phyloP scores from a whole-genome alignment of 305 asterid genomes.

The Withania somnifera region DNA sequence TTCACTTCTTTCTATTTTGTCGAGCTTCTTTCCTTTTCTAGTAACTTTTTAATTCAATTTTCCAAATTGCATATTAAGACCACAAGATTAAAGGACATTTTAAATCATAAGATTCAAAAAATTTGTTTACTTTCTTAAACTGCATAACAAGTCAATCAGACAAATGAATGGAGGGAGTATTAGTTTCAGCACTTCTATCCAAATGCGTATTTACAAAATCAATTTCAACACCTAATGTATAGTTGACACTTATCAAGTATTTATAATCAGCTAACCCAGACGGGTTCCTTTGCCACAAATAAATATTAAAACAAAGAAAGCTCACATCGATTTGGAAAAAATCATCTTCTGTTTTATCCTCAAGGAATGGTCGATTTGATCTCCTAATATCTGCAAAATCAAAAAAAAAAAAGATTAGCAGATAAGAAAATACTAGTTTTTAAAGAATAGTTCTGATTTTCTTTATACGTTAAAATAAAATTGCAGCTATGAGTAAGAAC shows the following conservation, averaged over 20 bases:
- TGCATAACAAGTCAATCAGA: too few species aligned
- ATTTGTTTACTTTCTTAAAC: too few species aligned
- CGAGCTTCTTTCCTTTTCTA: too few species aligned
- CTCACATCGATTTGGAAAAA: slow-evolving; percentile 87
- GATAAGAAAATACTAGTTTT: background rate
- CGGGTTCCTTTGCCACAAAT: background rate
- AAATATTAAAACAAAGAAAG: slow-evolving; percentile 10
- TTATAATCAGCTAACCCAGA: background rate
- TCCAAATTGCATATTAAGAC: background rate
- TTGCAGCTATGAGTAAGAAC: background rate
- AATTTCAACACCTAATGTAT: background rate
- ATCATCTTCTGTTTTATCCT: slow-evolving; percentile 74
- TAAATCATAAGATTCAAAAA: too few species aligned
- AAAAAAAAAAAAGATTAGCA: background rate
- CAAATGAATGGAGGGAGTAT: background rate
- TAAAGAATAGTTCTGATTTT: background rate
- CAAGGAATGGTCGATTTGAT: slow-evolving; percentile 65
- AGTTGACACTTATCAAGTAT: background rate
- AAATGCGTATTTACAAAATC: background rate
- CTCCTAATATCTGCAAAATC: slow-evolving; percentile 62
- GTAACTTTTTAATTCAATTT: background rate
- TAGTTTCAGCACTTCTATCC: background rate
- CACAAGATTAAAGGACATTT: background rate
- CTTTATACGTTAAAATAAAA: background rate
- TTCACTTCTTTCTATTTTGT: too few species aligned